Evolutionary conservation across 2,329 filamentous ascomycete genomes (phyloP).

Genomic region (Calonectria henricotiae): DNA sequence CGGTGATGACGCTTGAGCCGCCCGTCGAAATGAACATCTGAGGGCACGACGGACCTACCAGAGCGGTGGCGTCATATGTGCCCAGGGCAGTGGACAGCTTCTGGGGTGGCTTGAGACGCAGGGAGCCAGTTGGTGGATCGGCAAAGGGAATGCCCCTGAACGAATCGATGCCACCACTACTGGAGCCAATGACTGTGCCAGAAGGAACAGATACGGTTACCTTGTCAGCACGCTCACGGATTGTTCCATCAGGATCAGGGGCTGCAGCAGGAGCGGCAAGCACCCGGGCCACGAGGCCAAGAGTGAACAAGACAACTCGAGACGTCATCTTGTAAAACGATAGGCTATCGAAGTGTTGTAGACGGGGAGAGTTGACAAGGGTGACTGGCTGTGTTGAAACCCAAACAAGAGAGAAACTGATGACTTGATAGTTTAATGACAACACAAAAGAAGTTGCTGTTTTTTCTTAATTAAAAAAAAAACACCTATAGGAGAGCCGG

Average conservation of each 20-base stretch:
- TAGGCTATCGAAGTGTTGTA: conserved; percentile 7
- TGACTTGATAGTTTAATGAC: conserved; percentile 3
- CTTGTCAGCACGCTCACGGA: conserved; percentile 63
- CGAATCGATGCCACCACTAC: conserved; percentile 71
- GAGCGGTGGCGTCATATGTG: conserved; percentile 73
- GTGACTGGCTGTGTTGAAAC: neutral
- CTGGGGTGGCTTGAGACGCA: conserved; percentile 81
- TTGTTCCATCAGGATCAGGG: conserved; percentile 44
- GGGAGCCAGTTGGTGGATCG: conserved; percentile 75
- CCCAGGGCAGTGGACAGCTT: conserved; percentile 71
- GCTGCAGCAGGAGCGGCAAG: conserved; percentile 47
- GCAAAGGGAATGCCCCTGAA: conserved; percentile 86
- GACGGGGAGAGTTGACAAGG: neutral
- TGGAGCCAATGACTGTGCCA: conserved; percentile 71
- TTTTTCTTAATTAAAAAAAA: neutral
- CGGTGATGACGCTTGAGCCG: conserved; percentile 58
- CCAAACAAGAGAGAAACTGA: neutral
- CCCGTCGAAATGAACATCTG: conserved; percentile 77
- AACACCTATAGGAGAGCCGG: conserved; percentile 15
- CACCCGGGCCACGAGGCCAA: conserved; percentile 42
- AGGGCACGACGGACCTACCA: conserved; percentile 75
- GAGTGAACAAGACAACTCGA: conserved; percentile 35
- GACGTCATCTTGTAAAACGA: conserved; percentile 44
- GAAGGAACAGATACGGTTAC: conserved; percentile 71
- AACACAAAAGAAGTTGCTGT: conserved; percentile 14